Evolutionary conservation across 2,329 filamentous ascomycete species (phyloP).

Genomic region (Fusarium keratoplasticum): DNA sequence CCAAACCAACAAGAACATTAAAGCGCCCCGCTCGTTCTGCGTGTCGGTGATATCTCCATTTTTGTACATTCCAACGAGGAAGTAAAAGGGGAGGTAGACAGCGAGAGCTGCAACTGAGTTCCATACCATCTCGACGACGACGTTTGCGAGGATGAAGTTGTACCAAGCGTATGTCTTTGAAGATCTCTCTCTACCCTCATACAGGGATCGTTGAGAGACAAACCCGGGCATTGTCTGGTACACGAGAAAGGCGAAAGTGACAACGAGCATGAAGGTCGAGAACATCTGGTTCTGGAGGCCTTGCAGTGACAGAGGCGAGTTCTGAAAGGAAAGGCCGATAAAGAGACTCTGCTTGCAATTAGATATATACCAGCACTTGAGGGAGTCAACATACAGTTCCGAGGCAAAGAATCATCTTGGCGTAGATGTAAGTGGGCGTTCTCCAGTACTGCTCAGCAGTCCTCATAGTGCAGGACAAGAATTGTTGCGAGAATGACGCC

Average conservation of each 20-base stretch:
- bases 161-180: conserved; percentile 66
- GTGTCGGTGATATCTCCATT: conserved; percentile 15
- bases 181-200: conserved; percentile 75
- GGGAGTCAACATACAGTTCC: not conserved
- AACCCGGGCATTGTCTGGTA: conserved; percentile 74
- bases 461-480: conserved; percentile 50
- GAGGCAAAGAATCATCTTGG: conserved; percentile 34
- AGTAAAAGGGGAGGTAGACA: conserved; percentile 6
- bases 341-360: not conserved
- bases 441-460: conserved; percentile 43
- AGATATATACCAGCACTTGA: not conserved
- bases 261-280: not conserved
- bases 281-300: not conserved
- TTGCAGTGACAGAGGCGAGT: not conserved
- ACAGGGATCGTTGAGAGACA: conserved; percentile 72
- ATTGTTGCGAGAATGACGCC: conserved; percentile 61
- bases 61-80: conserved; percentile 25
- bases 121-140: conserved; percentile 27
- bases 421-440: conserved; percentile 70
- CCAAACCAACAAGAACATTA: conserved; percentile 23
- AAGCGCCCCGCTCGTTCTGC: conserved; percentile 3
- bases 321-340: not conserved
- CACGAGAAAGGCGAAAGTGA: not conserved
- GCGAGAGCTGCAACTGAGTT: conserved; percentile 17
- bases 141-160: conserved; percentile 23